phyloP scores from a whole-genome alignment of 2,329 filamentous ascomycete genomes.

The Dichotomopilus funicola region DNA sequence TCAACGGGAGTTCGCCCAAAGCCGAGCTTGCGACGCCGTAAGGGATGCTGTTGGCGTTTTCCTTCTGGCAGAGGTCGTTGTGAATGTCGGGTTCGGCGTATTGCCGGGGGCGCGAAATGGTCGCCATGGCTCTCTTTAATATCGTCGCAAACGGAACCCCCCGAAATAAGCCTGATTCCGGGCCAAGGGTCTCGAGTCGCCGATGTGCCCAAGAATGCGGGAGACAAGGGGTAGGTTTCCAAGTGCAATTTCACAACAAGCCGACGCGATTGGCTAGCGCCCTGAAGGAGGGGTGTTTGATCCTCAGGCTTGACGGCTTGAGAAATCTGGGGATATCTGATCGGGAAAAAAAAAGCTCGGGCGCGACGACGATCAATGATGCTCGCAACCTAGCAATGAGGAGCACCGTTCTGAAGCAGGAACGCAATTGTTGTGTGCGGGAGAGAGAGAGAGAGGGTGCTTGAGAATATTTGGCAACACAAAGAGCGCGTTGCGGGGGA shows the following conservation, averaged over 20 bases:
- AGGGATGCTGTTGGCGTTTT: too few species aligned
- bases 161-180: constrained; percentile 20
- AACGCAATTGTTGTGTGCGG: constrained; percentile 1
- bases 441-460: not conserved
- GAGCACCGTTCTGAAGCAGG: constrained; percentile 11
- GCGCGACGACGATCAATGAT: constrained; percentile 23
- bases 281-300: constrained; percentile 21
- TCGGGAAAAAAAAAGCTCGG: constrained; percentile 15
- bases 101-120: constrained; percentile 14
- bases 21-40: not conserved
- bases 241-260: constrained; percentile 29
- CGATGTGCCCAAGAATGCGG: constrained; percentile 9
- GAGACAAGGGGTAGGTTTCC: constrained; percentile 7
- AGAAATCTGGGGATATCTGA: constrained; percentile 16
- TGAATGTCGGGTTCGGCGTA: constrained; percentile 20
- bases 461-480: not conserved
- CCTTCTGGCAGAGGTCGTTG: constrained; percentile 13
- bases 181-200: constrained; percentile 8
- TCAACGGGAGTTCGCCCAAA: constrained; percentile 28
- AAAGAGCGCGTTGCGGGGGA: too few species aligned
- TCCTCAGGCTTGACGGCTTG: constrained; percentile 10
- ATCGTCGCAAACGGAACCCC: constrained; percentile 2
- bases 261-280: constrained; percentile 20
- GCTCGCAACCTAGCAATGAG: constrained; percentile 19
- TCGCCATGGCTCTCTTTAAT: constrained; percentile 18